Evolutionary conservation across 2,329 filamentous ascomycete genomes (phyloP), one percentile per base, ranked within the genome.

Genomic region (Paecilomyces variotii): DNA sequence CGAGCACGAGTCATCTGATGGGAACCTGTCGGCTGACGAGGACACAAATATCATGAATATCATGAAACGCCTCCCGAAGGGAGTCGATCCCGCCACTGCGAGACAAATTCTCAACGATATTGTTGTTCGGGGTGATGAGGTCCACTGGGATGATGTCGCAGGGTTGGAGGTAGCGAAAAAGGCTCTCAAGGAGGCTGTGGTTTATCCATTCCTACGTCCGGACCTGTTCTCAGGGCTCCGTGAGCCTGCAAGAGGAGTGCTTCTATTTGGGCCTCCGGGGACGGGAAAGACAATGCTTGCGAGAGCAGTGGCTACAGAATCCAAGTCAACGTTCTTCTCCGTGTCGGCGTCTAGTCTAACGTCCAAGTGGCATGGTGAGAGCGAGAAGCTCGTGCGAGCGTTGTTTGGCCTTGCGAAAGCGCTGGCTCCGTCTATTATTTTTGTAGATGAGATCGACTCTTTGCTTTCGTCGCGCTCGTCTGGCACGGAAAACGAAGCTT

Each of bases 211-310:
- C 71, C 78, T 99, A 10, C 88, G 94, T 1, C 94, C 94, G 1
- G 94, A 99, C 74, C 78, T 99, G 1, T 99, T 99, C 76, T 94
- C 93, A 84, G 94, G 94, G 0, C 81, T 99, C 10, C 88, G 94
- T 45, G 94, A 99, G 70, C 94, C 94, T 24, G 93, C 94, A 12
- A 82, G 91, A 59, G 94, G 94, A 4, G 97, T 99, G 90, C 81
- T 99, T 1, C 81, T 99, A 1, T 99, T 99, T 70, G 94, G 94
- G 0, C 94, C 94, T 1, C 94, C 94, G 0, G 94, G 94, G n/a
- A 99, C 94, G 0, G 94, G 94, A 56, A 99, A 99, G 75, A 99
- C 94, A 0, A 99, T 99, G 94, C 80, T 99, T 39, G 94, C 94
- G 9, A 85, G 94, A 63, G 91, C 91, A 7, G 93, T 97, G 0